These are phyloP conservation scores for Neurospora sp. DNA, from an alignment of 495 filamentous ascomycete species.

Conservation along the genomic window DNA sequence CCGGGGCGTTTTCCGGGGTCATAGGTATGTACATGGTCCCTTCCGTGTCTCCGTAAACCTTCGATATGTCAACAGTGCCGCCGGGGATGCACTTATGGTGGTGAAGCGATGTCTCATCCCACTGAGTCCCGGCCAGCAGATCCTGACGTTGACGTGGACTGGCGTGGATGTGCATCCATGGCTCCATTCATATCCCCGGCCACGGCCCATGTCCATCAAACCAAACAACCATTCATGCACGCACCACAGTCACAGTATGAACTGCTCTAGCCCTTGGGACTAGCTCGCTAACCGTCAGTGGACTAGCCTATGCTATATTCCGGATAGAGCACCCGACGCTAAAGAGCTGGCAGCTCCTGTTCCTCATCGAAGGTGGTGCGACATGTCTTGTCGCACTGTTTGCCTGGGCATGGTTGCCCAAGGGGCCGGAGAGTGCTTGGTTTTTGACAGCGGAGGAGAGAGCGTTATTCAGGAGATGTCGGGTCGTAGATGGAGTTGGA, in stretches of 20 bases:
- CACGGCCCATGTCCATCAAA: neutral
- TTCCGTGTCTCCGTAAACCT: neutral
- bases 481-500: neutral
- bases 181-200: neutral
- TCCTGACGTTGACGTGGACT: neutral
- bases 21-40: conserved; percentile 22
- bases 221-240: neutral
- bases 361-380: conserved; percentile 42
- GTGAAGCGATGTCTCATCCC: neutral
- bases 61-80: neutral
- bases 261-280: neutral
- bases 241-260: neutral
- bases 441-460: conserved; percentile 39
- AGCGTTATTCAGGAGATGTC: neutral
- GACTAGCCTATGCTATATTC: conserved; percentile 19
- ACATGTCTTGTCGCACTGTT: conserved; percentile 38
- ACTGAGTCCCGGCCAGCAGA: neutral
- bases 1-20: conserved; percentile 41
- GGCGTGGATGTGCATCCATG: neutral
- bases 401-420: conserved; percentile 42
- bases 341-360: conserved; percentile 47
- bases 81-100: neutral
- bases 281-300: neutral
- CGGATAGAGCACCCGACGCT: conserved; percentile 17
- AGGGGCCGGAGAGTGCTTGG: conserved; percentile 42